A percentile compares a stretch with the other conserved stretches of the same genome.
These are phyloP conservation scores for Diaporthe nobilis DNA, from an alignment of 2,329 filamentous ascomycete genomes.

Conservation along the genomic window DNA sequence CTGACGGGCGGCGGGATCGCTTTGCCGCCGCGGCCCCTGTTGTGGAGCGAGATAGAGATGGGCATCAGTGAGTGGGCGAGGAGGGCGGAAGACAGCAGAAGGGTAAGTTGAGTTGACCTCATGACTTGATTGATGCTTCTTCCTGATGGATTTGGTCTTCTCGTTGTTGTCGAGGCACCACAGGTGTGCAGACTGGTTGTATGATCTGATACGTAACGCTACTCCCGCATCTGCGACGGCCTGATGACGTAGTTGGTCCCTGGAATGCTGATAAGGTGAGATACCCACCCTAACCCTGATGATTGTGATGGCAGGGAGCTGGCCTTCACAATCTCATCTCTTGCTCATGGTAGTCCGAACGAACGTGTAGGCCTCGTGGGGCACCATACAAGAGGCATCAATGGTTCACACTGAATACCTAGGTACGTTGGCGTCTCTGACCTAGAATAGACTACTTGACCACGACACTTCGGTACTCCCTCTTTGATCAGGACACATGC, in stretches of 20 bases:
- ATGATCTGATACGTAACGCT: not conserved
- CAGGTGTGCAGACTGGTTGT: too few species aligned
- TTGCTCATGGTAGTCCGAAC: not conserved
- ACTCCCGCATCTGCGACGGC: not conserved
- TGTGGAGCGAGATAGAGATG: constrained; percentile 20
- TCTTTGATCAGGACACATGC: not conserved
- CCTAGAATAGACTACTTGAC: not conserved
- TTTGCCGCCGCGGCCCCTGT: constrained; percentile 31
- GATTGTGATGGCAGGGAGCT: constrained; percentile 1
- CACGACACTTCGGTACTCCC: too few species aligned
- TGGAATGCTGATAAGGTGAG: not conserved
- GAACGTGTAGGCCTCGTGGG: not conserved
- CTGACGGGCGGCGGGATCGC: constrained; percentile 45
- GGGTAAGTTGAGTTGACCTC: constrained; percentile 7
- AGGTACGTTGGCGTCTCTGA: not conserved
- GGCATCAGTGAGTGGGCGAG: constrained; percentile 30
- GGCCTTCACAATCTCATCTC: not conserved
- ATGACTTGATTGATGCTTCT: not conserved
- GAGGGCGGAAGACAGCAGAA: constrained; percentile 29
- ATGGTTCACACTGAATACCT: not conserved
- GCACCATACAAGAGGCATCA: not conserved
- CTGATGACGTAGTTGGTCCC: constrained; percentile 31
- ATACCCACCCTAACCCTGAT: constrained; percentile 5
- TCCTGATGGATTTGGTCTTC: not conserved
- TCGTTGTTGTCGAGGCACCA: not conserved